Base-by-base conservation (phyloP, 768 basidiomycete genomes). In the Pseudohyphozyma bogoriensis region DNA sequence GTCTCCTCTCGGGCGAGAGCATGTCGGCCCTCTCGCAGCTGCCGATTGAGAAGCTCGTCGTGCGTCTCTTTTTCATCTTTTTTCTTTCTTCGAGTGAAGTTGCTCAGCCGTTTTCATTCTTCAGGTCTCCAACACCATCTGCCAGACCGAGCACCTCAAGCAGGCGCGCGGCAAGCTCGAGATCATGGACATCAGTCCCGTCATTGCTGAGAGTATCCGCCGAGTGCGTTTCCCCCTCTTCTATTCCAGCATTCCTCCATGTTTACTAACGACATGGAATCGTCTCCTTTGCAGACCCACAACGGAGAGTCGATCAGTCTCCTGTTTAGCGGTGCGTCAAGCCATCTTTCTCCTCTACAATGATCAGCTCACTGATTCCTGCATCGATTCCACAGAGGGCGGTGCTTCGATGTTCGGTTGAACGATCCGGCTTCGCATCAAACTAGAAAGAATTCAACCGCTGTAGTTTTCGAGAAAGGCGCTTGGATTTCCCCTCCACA, bases 151-250 rank as follows among this genome's bases (percentile, higher is more conserved):
- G 56, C 84, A 90, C 62, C 49, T 70, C 32, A 71, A 70, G 56
- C 64, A 64, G 51, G 70, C 69, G 3, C 84, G 84, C 69, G 77
- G 81, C 36, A 96, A 95, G 73, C 78, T 99, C 56, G 81, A 86
- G 68, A 85, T 86, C 11, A 82, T 99, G 69, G 95, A 99, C 74
- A 82, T 97, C 70, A 87, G 85, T 71, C 82, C 88, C 31, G 89
- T 87, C 39, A 84, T 99, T 66, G 87, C 95, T 8, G 95, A 99
- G 78, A 90, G 88, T 67, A 95, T 99, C 57, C 84, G 95, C 44
- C 80, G 93, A 62, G 64, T 66, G 50, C 40, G 66, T 49, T 18
- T 31, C 3, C 13, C 11, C 39, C 54, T 56, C 20, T 15, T 33
- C 10, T 22, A 2, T 22, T 9, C 24, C 8, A 15, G 13, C n/a